Percentiles rank a stretch among this genome's conserved stretches.
Evolutionary conservation across 2,329 filamentous ascomycete genomes (phyloP).

Genomic region (Alternaria longipes): DNA sequence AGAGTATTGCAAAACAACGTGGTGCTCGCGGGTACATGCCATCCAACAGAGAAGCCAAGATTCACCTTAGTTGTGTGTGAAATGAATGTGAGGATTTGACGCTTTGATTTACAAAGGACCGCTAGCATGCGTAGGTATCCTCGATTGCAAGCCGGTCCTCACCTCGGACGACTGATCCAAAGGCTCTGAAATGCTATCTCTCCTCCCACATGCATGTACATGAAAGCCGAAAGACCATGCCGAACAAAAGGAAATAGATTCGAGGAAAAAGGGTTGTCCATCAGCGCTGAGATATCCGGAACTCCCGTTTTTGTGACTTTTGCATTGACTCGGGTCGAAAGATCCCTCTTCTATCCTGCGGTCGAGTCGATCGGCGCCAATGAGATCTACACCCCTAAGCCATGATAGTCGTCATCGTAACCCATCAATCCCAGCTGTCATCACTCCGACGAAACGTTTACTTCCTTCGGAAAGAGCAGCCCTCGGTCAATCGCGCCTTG

Average conservation of each 20-base stretch:
- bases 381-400: slow-evolving; percentile 52
- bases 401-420: slow-evolving; percentile 52
- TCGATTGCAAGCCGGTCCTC: slow-evolving; percentile 57
- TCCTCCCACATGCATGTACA: slow-evolving; percentile 56
- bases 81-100: slow-evolving; percentile 47
- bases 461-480: slow-evolving; percentile 99
- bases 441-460: slow-evolving; percentile 66
- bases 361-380: slow-evolving; percentile 54
- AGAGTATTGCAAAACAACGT: neutral
- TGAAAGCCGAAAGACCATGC: slow-evolving; percentile 51
- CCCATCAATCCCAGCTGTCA: slow-evolving; percentile 46
- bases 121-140: slow-evolving; percentile 58
- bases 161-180: slow-evolving; percentile 48
- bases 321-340: slow-evolving; percentile 54
- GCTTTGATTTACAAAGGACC: slow-evolving; percentile 53
- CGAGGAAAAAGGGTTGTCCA: slow-evolving; percentile 51
- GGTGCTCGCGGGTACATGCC: neutral
- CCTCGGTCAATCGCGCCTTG: slow-evolving; percentile 98
- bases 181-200: slow-evolving; percentile 55
- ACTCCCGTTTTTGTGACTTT: slow-evolving; percentile 54
- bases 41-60: neutral
- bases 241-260: slow-evolving; percentile 51
- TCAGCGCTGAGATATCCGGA: slow-evolving; percentile 57
- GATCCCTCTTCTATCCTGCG: slow-evolving; percentile 57
- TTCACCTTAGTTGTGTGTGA: neutral